Evolutionary conservation across 2,329 filamentous ascomycete genomes (phyloP), one percentile per base, ranked within the genome.

Genomic region (Xenosphaeropsis pyriputrescens): DNA sequence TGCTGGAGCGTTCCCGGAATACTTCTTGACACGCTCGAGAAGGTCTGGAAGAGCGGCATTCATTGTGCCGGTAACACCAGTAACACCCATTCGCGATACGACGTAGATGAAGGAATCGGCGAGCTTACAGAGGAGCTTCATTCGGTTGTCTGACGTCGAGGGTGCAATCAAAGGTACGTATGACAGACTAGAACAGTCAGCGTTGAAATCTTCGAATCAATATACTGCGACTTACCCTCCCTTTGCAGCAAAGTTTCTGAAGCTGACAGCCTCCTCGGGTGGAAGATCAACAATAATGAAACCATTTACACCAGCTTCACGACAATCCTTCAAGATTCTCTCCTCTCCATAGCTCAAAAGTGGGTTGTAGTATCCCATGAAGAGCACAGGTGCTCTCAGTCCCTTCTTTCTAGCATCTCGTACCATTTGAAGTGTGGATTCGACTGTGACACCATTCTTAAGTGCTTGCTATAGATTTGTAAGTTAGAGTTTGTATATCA

Each of bases 351-450:
- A 98, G 52, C 81, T 85, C 43, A 96, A 67, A 43, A 96, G 69
- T 1, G 91, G 91, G 65, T 98, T 98, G 65, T 94, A 98, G 72
- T 98, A 98, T 52, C 91, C 91, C 91, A 98, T 98, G 47, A 98
- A 72, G 54, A 98, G 64, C 32, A 98, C 74, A 1, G 91, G 91
- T 1, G 80, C 76, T 51, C 71, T 79, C 39, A 96, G 67, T 32
- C 91, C 91, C 44, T 70, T 72, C 49, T 71, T 69, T 51, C 91
- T 72, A 34, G 89, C 85, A 44, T 82, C 73, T 50, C 80, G 79
- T 43, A 95, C 80, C 69, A 94, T 89, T 52, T 82, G 70, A 31
- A 98, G 70, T 13, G 84, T 83, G 37, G 72, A 76, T 47, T 72
- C 67, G 44, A 93, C 81, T 9, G 80, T 93, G 45, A 96, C 84